A percentile compares a stretch with the other conserved stretches of the same genome.
phyloP scores from a whole-genome alignment of 306 rosid species.

The Citrullus colocynthis region DNA sequence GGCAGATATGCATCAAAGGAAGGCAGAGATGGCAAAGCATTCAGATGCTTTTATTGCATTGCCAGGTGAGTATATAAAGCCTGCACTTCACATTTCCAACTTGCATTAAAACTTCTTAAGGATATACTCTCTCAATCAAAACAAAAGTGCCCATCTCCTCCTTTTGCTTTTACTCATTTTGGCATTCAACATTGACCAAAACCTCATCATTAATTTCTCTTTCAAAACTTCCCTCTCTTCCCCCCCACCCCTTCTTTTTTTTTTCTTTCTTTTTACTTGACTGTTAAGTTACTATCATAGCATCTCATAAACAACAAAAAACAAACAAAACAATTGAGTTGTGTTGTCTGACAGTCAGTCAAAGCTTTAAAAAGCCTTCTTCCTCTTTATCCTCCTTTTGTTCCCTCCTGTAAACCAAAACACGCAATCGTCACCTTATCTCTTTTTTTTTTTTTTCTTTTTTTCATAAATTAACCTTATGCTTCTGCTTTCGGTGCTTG shows the following conservation, averaged over 20 bases:
- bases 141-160: background rate
- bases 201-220: background rate
- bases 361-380: background rate
- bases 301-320: background rate
- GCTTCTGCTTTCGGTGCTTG: slow-evolving; percentile 1
- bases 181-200: slow-evolving; percentile 26
- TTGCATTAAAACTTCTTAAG: background rate
- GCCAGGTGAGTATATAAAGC: slow-evolving; percentile 57
- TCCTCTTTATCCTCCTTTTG: background rate
- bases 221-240: background rate
- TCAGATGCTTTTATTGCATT: slow-evolving; percentile 98
- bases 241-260: background rate
- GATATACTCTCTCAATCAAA: background rate
- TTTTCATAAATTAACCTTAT: background rate
- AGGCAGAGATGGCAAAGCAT: slow-evolving; percentile 98
- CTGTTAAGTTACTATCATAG: slow-evolving; percentile 2
- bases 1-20: slow-evolving; percentile 97
- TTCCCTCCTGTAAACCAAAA: background rate
- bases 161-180: slow-evolving; percentile 12
- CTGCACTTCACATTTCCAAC: background rate
- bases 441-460: background rate
- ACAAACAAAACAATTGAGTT: background rate
- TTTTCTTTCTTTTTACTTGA: background rate
- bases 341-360: slow-evolving; percentile 1
- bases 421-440: background rate